Evolutionary conservation across 2,329 filamentous ascomycete genomes (phyloP), one percentile per base, ranked within the genome.

Genomic region (Colletotrichum noveboracense): DNA sequence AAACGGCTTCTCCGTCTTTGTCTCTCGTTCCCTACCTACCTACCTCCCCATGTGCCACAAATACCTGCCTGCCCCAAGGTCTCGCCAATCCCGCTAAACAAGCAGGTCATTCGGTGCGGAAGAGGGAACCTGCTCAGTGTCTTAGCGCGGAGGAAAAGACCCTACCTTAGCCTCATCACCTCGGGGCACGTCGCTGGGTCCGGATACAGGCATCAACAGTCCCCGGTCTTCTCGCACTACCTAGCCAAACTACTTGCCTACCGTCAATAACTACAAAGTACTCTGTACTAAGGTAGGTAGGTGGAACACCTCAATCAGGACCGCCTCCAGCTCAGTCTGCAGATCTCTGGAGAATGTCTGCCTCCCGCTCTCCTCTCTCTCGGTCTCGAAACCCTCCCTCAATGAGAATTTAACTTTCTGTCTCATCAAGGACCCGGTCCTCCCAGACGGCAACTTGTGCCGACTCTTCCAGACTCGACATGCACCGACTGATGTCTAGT

Each of bases 391-490:
- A 48, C 32, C 48, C 24, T 60, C 12, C 60, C 26, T 36, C 34
- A 7, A 52, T 21, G n/a, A 52, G 21, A 12, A 26, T 66, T 66
- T 48, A 52, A 66, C 58, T 71, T 66, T 75, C 48, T 55, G 30
- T 60, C 36, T 56, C 36, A n/a, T 24, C 73, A 24, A 61, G 32
- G 32, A 43, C 68, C 73, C 30, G 38, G 64, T 67, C 62, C 38
- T 24, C 38, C 69, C 38, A 36, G 18, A 38, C 69, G 69, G 73
- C 69, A 75, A 58, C 14, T 67, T 73, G 64, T 75, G 73, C 69
- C 73, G 62, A 73, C 38, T 56, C n/a, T 62, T 75, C 32, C 43
- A 56, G 69, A 58, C 62, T 55, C 26, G 16, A 55, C n/a, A 26
- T 65, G 28, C 36, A 43, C 68, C 55, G 26, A 34, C 64, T 43